Conservation (phyloP, 2,329 filamentous ascomycete species). For the Diaporthe capsici region DNA sequence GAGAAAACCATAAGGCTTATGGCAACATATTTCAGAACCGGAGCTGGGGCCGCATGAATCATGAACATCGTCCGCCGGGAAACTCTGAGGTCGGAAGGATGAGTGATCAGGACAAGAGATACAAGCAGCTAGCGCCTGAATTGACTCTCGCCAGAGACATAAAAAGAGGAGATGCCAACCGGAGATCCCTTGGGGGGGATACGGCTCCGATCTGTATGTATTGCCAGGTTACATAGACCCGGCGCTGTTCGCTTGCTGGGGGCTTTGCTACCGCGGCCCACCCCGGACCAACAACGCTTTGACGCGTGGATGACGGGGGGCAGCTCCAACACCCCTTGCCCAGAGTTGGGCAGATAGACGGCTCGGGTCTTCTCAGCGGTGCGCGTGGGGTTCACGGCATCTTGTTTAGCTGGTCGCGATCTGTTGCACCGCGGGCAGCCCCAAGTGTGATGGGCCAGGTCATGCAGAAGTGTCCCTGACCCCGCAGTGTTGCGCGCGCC, state of each 20-base stretch:
- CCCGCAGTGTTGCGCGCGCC: constrained; percentile 19
- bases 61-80: constrained; percentile 12
- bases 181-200: background rate
- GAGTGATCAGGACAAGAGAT: background rate
- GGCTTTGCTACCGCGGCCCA: background rate
- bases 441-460: background rate
- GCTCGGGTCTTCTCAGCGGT: no score
- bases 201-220: constrained; percentile 3
- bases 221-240: background rate
- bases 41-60: background rate
- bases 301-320: background rate
- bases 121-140: background rate
- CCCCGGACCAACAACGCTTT: background rate
- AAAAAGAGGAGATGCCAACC: constrained; percentile 2
- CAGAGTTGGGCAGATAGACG: background rate
- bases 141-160: background rate
- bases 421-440: background rate
- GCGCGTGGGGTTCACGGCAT: background rate
- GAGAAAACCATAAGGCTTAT: background rate
- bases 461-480: background rate
- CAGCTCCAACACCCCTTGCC: background rate
- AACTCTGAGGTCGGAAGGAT: background rate
- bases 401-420: background rate
- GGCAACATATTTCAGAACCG: constrained; percentile 25
- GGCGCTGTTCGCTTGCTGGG: background rate